phyloP scores from a whole-genome alignment of 2,329 filamentous ascomycete genomes.

The Hypoxylon rubiginosum region DNA sequence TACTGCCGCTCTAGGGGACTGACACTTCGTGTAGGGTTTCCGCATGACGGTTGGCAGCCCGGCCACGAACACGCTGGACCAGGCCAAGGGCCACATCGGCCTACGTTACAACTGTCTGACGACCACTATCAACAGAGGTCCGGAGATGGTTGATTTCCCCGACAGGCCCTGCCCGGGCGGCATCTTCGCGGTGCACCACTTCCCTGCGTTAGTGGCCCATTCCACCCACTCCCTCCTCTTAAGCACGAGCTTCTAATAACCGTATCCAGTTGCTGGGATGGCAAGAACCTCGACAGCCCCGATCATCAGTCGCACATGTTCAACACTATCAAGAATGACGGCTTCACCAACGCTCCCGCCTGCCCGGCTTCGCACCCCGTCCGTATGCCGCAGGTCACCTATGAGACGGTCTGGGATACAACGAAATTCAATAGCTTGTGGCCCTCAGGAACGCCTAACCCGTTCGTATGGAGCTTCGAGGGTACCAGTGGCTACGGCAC shows the following conservation, averaged over 20 bases:
- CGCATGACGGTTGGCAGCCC: constrained; percentile 59
- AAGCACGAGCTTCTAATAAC: constrained; percentile 15
- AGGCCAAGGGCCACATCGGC: constrained; percentile 47
- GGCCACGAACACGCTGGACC: constrained; percentile 23
- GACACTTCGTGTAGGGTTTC: constrained; percentile 53
- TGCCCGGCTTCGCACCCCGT: constrained; percentile 50
- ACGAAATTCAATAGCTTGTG: constrained; percentile 57
- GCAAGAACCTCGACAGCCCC: constrained; percentile 44
- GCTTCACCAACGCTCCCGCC: constrained; percentile 43
- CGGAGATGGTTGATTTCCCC: constrained; percentile 55
- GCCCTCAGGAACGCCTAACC: constrained; percentile 52
- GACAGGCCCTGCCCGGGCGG: constrained; percentile 55
- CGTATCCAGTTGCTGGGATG: constrained; percentile 39
- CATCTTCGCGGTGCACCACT: constrained; percentile 59
- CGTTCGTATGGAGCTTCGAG: constrained; percentile 53
- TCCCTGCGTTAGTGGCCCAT: constrained; percentile 52
- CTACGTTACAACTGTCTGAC: constrained; percentile 57
- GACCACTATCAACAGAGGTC: constrained; percentile 53
- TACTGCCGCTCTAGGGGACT: neutral
- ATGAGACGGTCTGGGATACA: constrained; percentile 63
- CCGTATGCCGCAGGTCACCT: constrained; percentile 58
- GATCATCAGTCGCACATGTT: constrained; percentile 44
- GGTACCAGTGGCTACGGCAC: constrained; percentile 51
- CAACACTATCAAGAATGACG: constrained; percentile 45
- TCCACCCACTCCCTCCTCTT: too few species aligned